Percentiles rank a stretch among this genome's conserved stretches.
These are phyloP conservation scores for Aspergillus flavus DNA, from an alignment of 2,329 filamentous ascomycete species.

Conservation along the genomic window DNA sequence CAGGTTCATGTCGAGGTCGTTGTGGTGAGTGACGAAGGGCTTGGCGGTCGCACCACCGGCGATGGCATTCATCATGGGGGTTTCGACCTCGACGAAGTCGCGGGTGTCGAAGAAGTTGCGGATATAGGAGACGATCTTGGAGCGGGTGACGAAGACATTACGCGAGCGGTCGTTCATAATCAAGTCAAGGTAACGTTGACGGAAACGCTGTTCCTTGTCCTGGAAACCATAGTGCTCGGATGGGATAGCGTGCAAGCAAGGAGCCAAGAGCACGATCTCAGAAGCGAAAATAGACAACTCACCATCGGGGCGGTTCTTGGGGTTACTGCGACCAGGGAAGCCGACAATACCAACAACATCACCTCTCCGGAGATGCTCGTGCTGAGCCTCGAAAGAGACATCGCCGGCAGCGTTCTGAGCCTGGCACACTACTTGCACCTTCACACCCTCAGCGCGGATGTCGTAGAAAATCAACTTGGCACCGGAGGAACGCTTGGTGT, in stretches of 20 bases:
- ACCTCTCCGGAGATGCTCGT: slow-evolving; percentile 84
- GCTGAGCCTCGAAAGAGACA: slow-evolving; percentile 79
- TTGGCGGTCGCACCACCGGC: slow-evolving; percentile 93
- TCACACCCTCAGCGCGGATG: slow-evolving; percentile 71
- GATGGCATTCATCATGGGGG: slow-evolving; percentile 95
- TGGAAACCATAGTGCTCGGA: slow-evolving; percentile 89
- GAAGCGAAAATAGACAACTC: slow-evolving; percentile 93
- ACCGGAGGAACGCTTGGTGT: slow-evolving; percentile 80
- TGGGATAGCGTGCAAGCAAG: slow-evolving; percentile 88
- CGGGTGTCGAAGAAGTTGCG: slow-evolving; percentile 84
- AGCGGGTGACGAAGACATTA: slow-evolving; percentile 79
- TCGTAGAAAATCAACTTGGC: slow-evolving; percentile 92
- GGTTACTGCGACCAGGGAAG: slow-evolving; percentile 80
- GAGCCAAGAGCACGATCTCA: slow-evolving; percentile 82
- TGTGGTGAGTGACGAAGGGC: slow-evolving; percentile 94
- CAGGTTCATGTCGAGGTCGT: slow-evolving; percentile 91
- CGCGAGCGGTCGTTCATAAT: slow-evolving; percentile 93
- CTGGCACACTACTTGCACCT: slow-evolving; percentile 92
- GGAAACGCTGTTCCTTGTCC: slow-evolving; percentile 89
- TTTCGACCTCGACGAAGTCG: slow-evolving; percentile 93
- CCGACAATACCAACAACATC: slow-evolving; percentile 90
- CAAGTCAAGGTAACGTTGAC: slow-evolving; percentile 90
- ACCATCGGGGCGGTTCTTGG: slow-evolving; percentile 84
- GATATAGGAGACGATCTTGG: slow-evolving; percentile 87
- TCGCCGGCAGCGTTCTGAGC: slow-evolving; percentile 73